These are phyloP conservation scores for Globisporangium cylindrosporum DNA, from an alignment of 352 stramenopile species.

Conservation along the genomic window DNA sequence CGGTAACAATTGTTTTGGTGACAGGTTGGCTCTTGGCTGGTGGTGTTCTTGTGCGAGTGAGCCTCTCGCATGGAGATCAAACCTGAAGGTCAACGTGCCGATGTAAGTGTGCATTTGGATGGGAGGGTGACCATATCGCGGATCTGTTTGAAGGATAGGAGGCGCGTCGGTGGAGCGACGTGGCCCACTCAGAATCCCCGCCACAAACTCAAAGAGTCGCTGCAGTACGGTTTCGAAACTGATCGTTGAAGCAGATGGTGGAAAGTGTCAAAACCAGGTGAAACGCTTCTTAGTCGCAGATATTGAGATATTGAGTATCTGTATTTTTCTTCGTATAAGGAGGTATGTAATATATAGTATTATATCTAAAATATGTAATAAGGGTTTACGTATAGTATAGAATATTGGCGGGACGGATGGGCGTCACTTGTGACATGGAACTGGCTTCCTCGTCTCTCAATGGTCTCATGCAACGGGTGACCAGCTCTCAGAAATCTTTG, in stretches of 20 bases:
- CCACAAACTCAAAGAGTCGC: not conserved
- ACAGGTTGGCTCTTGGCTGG: too few relatives aligned
- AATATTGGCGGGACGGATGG: not conserved
- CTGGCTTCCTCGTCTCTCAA: slow-evolving; percentile 2
- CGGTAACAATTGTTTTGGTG: too few relatives aligned
- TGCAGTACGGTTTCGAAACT: not conserved
- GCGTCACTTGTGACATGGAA: not conserved
- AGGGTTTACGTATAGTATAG: not conserved
- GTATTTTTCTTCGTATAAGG: not conserved
- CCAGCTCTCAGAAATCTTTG: not conserved
- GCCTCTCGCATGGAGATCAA: too few relatives aligned
- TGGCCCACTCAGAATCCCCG: slow-evolving; percentile 4
- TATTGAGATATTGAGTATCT: not conserved
- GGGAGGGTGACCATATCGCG: not conserved
- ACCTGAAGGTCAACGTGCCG: too few relatives aligned
- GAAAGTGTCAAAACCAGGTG: not conserved
- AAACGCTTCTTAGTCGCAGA: not conserved
- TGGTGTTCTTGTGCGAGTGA: too few relatives aligned
- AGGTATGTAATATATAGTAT: not conserved
- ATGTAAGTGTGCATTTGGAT: too few relatives aligned
- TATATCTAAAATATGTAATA: too few relatives aligned
- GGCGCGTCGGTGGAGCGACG: not conserved
- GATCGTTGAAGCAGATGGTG: not conserved
- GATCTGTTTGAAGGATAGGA: not conserved
- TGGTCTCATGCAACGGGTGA: not conserved